Base-by-base conservation (phyloP, 2,329 filamentous ascomycete species). In the Talaromyces amestolkiae region DNA sequence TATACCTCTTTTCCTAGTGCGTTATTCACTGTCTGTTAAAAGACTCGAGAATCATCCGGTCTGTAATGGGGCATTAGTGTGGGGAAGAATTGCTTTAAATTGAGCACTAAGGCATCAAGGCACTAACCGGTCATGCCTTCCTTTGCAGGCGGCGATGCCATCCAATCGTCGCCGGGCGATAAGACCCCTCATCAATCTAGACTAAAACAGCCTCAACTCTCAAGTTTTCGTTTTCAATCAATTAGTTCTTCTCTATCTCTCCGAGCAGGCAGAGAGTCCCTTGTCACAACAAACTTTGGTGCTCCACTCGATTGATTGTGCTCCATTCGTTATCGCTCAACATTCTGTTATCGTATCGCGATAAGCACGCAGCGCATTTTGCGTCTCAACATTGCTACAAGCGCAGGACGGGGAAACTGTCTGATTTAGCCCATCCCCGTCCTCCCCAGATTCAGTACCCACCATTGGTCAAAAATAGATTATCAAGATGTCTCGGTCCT, bases 401-500 rank as follows among this genome's bases (percentile, higher is more conserved):
- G 33, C 22, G 33, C 33, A 56, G 51, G 51, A 54, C 51, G 51
- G 51, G 51, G 51, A 35, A 35, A 31, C 22, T 13, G 51, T 54
- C 51, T 54, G 51, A 54, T 54, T 31, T 35, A 31, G 51, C 31
- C 51, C 51, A 54, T 54, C 51, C 51, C 51, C 51, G 51, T 54
- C 51, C 31, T 54, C 17, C 51, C 27, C 51, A 54, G 51, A 31
- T 31, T 11, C 27, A 13, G 19, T 39, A 37, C 39, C 33, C 33
- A 22, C 63, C 61, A 65, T 63, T 65, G 41, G 33, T 56, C 27
- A 22, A 6, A 22, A 51, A 33, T 54, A 63, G 10, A 13, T 22
- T 35, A 19, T 24, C 22, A 41, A 37, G 68, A 77, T 79, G 75
- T 77, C 77, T 70, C 76, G 78, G 67, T 80, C 78, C 11, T 78